Evolutionary conservation across 1,139 yeast genomes (phyloP).

Genomic region (Candida freyschussii): DNA sequence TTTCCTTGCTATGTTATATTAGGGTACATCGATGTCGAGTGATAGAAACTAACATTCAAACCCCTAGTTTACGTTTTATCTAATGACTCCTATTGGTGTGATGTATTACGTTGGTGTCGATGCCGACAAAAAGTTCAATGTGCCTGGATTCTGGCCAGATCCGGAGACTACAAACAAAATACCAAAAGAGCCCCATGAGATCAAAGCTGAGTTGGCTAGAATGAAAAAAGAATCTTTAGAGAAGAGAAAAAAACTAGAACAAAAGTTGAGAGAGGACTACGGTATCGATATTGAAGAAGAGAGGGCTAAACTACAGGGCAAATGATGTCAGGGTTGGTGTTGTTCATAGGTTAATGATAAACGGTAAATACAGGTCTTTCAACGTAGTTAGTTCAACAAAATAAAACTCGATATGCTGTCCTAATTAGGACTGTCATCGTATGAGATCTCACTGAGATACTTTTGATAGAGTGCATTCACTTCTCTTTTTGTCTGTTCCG

Average conservation of each 20-base stretch:
- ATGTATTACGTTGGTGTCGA: conserved; percentile 92
- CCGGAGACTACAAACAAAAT: conserved; percentile 86
- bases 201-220: conserved; percentile 85
- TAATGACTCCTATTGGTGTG: conserved; percentile 78
- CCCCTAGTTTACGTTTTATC: conserved; percentile 70
- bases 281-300: conserved; percentile 51
- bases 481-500: conserved; percentile 11
- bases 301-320: conserved; percentile 28
- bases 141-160: conserved; percentile 98
- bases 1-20: not conserved
- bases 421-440: not conserved
- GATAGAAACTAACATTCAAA: conserved; percentile 3
- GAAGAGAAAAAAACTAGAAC: conserved; percentile 70
- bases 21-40: not conserved
- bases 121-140: conserved; percentile 81
- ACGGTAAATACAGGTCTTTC: too few relatives aligned
- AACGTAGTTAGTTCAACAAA: too few relatives aligned
- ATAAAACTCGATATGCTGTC: too few relatives aligned
- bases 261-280: conserved; percentile 58
- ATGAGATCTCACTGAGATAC: conserved; percentile 4
- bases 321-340: not conserved
- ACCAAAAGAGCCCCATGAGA: conserved; percentile 90
- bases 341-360: too few relatives aligned
- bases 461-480: conserved; percentile 5
- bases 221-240: conserved; percentile 71